Percentiles rank a stretch among this genome's conserved stretches.
Evolutionary conservation across 192 early-diverging fungal genomes (phyloP).

Genomic region (Phlyctochytrium bullatum): DNA sequence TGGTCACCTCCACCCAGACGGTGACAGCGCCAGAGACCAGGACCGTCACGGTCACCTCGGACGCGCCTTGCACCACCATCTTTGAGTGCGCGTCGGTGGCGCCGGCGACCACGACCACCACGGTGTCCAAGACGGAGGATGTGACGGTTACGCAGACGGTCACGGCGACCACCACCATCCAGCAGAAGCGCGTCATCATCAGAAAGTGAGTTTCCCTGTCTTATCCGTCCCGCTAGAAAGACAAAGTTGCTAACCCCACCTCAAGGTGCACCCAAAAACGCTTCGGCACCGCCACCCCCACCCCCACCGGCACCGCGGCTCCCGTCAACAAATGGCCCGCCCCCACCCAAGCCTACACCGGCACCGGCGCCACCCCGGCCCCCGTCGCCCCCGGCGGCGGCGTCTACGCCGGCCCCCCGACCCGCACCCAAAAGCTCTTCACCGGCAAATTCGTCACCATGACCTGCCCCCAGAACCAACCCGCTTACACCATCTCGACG

Average conservation of each 20-base stretch:
- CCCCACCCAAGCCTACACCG: not conserved
- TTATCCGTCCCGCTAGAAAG: not conserved
- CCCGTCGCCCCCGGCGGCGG: not conserved
- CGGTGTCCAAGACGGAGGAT: not conserved
- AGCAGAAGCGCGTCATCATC: too few relatives aligned
- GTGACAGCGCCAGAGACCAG: not conserved
- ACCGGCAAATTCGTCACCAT: slow-evolving; percentile 1
- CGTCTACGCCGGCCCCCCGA: not conserved
- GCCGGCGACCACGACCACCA: not conserved
- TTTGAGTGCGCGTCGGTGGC: not conserved
- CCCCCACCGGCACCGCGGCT: not conserved
- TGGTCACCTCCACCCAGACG: not conserved
- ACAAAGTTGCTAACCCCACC: not conserved
- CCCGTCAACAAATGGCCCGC: not conserved
- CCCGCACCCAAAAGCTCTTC: not conserved
- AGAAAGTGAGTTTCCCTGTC: too few relatives aligned
- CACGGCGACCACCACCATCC: not conserved
- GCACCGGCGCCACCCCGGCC: not conserved
- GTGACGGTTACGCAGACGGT: not conserved
- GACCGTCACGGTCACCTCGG: not conserved
- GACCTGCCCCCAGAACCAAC: not conserved
- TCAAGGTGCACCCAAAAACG: not conserved
- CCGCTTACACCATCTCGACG: not conserved
- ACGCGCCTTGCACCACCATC: not conserved
- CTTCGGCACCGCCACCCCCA: not conserved